Evolutionary conservation across 345 rosid genomes (phyloP), one percentile per base, ranked within the genome.

Genomic region (Bruguiera parviflora): DNA sequence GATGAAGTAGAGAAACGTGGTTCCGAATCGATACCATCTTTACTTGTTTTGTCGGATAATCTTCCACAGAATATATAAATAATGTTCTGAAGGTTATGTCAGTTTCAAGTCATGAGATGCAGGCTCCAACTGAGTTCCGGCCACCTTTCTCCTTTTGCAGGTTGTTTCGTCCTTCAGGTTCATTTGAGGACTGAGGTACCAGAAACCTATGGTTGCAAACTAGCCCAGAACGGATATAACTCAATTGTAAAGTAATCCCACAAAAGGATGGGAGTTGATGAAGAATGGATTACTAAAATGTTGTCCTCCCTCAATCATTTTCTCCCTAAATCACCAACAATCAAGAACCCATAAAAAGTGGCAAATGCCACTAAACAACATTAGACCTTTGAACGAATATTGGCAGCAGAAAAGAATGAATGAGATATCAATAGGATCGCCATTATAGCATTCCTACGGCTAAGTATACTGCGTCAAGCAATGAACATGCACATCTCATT

Each of bases 101-200:
- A 25, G 49, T 20, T 28, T 19, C n/a, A 1, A 51, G 46, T 39
- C 15, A 39, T 39, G 15, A 11, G 16, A 39, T 13, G 13, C 47
- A 5, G 19, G 32, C 32, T 31, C 58, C 31, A 47, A 35, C 75
- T 63, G 53, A 60, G 24, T 69, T 63, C 66, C 53, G 22, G 28
- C 24, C 35, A 31, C 16, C 31, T 39, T 16, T 51, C n/a, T 33
- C 22, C 27, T 55, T 28, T 74, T 79, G 81, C 89, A 94, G 97
- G 83, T 77, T 29, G 87, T 91, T 70, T 74, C 86, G 58, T 91
- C 98, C 71, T 91, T 89, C 86, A 82, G 53, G 69, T 91, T 94
- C 78, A 85, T 73, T 28, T 89, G 85, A 91, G 8, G 51, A n/a
- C 62, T 39, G 0, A 16, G 47, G 7, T 4, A 39, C 13, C 66